These are phyloP conservation scores for Esteya vermicola DNA, from an alignment of 2,329 filamentous ascomycete species.

Conservation along the genomic window DNA sequence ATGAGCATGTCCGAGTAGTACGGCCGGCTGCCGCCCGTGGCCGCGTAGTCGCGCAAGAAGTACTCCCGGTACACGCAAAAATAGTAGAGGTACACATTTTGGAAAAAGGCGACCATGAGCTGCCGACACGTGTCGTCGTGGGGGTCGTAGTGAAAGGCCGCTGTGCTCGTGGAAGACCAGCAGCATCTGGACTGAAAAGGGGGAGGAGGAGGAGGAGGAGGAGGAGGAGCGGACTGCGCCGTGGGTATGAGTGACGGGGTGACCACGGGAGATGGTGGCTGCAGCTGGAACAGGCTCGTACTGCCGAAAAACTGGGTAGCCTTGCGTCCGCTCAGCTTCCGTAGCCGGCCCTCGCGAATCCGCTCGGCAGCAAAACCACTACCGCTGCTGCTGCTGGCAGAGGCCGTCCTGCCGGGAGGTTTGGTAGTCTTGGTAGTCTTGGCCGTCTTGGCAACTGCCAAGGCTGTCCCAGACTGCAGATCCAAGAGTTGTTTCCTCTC, in stretches of 20 bases:
- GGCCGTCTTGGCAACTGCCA: background rate
- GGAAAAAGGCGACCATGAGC: conserved; percentile 33
- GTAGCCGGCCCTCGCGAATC: conserved; percentile 20
- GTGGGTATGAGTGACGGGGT: too few relatives aligned
- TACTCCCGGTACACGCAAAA: conserved; percentile 37
- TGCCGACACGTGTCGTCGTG: conserved; percentile 28
- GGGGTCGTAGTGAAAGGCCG: conserved; percentile 22
- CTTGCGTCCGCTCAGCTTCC: conserved; percentile 21
- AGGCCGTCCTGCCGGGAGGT: background rate
- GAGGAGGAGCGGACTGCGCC: too few relatives aligned
- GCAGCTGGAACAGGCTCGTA: conserved; percentile 30
- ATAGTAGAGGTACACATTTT: conserved; percentile 30
- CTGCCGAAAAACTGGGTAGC: conserved; percentile 32
- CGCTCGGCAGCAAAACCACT: conserved; percentile 13
- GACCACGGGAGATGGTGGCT: too few relatives aligned
- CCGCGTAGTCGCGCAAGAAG: conserved; percentile 33
- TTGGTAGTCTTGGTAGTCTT: background rate
- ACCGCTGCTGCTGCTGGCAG: background rate
- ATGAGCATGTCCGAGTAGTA: conserved; percentile 36
- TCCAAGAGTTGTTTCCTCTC: background rate
- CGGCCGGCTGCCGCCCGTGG: conserved; percentile 25
- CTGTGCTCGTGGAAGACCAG: too few relatives aligned
- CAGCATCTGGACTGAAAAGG: too few relatives aligned
- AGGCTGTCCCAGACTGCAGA: background rate
- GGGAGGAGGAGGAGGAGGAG: too few relatives aligned